phyloP scores from a whole-genome alignment of 306 rosid species.

The Boehmeria nivea region DNA sequence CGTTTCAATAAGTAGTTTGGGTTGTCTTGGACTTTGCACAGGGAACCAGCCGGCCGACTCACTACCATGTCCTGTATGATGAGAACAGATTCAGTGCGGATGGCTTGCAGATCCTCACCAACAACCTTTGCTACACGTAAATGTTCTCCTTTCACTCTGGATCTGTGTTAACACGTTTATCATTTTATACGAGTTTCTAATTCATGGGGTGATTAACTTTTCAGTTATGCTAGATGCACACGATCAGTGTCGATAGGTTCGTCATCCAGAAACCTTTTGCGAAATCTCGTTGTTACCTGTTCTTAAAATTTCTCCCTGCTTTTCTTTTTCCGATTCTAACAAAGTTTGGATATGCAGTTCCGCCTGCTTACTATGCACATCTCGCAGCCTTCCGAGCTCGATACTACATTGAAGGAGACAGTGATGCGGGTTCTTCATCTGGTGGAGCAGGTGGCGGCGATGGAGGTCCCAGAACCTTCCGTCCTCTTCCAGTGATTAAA shows the following conservation, averaged over 20 bases:
- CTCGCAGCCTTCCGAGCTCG: conserved; percentile 34
- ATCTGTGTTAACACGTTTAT: not conserved
- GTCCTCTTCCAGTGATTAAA: conserved; percentile 19
- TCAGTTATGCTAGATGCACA: conserved; percentile 50
- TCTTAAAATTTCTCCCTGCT: not conserved
- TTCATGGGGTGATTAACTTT: not conserved
- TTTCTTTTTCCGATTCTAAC: not conserved
- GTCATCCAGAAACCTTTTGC: not conserved
- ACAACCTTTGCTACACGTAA: conserved; percentile 49
- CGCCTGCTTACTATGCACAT: conserved; percentile 38
- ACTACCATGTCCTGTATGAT: conserved; percentile 42
- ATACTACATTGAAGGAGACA: conserved; percentile 21
- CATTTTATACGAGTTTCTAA: not conserved
- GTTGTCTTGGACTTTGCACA: not conserved
- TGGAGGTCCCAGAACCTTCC: conserved; percentile 8
- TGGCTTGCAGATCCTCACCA: conserved; percentile 29
- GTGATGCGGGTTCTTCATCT: conserved; percentile 15
- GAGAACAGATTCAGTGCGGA: conserved; percentile 40
- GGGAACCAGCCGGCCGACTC: conserved; percentile 49
- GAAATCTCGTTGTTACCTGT: not conserved
- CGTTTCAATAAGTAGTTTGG: not conserved
- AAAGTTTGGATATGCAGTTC: conserved; percentile 21
- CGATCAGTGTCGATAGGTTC: conserved; percentile 45
- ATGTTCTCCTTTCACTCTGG: not conserved
- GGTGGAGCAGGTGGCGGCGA: conserved; percentile 3